These are phyloP conservation scores for Paxillus involutus DNA, from an alignment of 768 basidiomycete species.

Conservation along the genomic window DNA sequence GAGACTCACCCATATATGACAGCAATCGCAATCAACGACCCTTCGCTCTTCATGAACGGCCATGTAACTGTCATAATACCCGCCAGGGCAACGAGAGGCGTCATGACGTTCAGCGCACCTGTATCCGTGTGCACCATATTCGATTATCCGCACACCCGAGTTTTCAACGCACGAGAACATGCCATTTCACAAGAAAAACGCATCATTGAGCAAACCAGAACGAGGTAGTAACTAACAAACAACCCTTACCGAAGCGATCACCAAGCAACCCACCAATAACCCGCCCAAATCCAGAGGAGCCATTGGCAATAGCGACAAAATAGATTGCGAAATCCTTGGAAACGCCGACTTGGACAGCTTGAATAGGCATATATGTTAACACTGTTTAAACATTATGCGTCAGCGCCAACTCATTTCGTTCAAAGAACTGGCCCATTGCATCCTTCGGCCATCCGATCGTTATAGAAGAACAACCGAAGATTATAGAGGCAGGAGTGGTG, in stretches of 20 bases:
- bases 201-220: neutral
- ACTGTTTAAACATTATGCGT: constrained; percentile 35
- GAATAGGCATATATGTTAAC: constrained; percentile 66
- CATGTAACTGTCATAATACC: constrained; percentile 65
- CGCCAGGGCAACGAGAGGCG: constrained; percentile 55
- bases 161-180: too few relatives aligned
- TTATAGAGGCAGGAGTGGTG: neutral
- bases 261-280: constrained; percentile 50
- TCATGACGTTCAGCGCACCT: constrained; percentile 72
- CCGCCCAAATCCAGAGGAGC: constrained; percentile 61
- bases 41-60: constrained; percentile 57
- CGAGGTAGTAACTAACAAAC: neutral
- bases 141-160: neutral
- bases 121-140: neutral
- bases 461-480: neutral
- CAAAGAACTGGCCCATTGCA: too few relatives aligned
- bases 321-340: constrained; percentile 56
- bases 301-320: constrained; percentile 68
- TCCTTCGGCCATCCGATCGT: neutral
- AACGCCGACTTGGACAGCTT: constrained; percentile 51
- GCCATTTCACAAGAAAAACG: too few relatives aligned
- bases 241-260: constrained; percentile 49
- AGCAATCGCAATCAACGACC: constrained; percentile 49
- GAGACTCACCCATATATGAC: constrained; percentile 63
- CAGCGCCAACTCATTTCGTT: neutral